phyloP scores from a whole-genome alignment of 495 filamentous ascomycete genomes.

The Geopyxis carbonaria region DNA sequence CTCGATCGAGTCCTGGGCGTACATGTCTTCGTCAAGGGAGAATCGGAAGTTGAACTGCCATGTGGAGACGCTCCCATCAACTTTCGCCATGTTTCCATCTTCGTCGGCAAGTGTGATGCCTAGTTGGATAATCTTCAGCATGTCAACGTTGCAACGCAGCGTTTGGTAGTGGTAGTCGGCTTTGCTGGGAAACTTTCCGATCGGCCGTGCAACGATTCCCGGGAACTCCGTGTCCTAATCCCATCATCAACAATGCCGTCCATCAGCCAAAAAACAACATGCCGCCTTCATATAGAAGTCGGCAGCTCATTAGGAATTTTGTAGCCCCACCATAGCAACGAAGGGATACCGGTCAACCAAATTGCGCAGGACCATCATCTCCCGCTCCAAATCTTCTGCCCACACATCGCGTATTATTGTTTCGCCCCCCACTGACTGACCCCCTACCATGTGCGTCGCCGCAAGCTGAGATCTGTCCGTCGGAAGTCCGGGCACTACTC shows the following conservation, averaged over 20 bases:
- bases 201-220: conserved; percentile 84
- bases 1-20: conserved; percentile 77
- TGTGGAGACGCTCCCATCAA: conserved; percentile 61
- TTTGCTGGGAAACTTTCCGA: conserved; percentile 82
- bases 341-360: conserved; percentile 82
- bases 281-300: not conserved
- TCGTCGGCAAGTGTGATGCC: conserved; percentile 82
- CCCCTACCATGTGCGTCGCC: conserved; percentile 36
- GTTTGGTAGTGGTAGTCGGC: conserved; percentile 98
- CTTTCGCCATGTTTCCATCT: conserved; percentile 51
- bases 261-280: conserved; percentile 2
- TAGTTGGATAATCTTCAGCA: conserved; percentile 91
- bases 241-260: no score
- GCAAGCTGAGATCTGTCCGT: conserved; percentile 41
- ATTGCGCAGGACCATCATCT: conserved; percentile 62
- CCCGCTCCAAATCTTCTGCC: conserved; percentile 76
- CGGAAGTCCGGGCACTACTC: conserved; percentile 4
- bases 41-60: conserved; percentile 99
- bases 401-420: conserved; percentile 74
- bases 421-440: conserved; percentile 28
- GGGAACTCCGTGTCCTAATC: conserved; percentile 91
- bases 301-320: conserved; percentile 1
- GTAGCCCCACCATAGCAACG: conserved; percentile 71
- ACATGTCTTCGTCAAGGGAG: conserved; percentile 88
- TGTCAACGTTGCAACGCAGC: conserved; percentile 87